Conservation (phyloP, 257 asterid species). For the Scutellaria minor region DNA sequence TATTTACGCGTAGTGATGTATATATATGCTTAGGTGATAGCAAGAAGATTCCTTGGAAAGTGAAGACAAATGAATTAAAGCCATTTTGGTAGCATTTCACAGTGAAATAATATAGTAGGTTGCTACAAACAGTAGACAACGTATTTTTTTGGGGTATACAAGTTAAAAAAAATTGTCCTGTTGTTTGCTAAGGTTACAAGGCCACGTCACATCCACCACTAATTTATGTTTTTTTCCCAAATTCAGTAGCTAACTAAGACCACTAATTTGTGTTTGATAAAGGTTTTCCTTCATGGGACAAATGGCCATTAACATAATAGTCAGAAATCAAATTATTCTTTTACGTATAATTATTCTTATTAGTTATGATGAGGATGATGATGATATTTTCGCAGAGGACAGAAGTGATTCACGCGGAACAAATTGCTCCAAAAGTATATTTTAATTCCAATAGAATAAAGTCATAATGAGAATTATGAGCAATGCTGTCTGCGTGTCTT, state of each 20-base stretch:
- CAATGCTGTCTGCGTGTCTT: too few relatives aligned
- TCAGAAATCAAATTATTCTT: too few relatives aligned
- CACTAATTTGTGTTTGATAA: constrained; percentile 33
- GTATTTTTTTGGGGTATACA: constrained; percentile 5
- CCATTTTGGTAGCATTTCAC: background rate
- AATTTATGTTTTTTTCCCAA: constrained; percentile 21
- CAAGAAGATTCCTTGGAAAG: background rate
- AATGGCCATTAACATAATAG: background rate
- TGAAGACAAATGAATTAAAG: constrained; percentile 21
- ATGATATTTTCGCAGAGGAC: too few relatives aligned
- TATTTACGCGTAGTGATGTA: background rate
- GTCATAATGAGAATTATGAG: too few relatives aligned
- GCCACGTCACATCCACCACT: constrained; percentile 37
- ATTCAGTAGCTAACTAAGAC: constrained; percentile 3
- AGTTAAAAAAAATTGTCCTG: constrained; percentile 30
- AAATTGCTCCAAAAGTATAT: background rate
- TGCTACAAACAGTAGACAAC: background rate
- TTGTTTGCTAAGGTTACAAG: constrained; percentile 12
- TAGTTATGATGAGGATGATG: too few relatives aligned
- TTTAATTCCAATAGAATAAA: background rate
- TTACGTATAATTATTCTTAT: too few relatives aligned
- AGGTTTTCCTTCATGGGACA: constrained; percentile 4
- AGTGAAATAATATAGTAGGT: background rate
- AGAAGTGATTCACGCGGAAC: too few relatives aligned
- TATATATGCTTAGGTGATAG: background rate